A percentile compares a stretch with the other conserved stretches of the same genome.
phyloP scores from a whole-genome alignment of 1,284 basidiomycete genomes.

The Rhizoctonia solani region DNA sequence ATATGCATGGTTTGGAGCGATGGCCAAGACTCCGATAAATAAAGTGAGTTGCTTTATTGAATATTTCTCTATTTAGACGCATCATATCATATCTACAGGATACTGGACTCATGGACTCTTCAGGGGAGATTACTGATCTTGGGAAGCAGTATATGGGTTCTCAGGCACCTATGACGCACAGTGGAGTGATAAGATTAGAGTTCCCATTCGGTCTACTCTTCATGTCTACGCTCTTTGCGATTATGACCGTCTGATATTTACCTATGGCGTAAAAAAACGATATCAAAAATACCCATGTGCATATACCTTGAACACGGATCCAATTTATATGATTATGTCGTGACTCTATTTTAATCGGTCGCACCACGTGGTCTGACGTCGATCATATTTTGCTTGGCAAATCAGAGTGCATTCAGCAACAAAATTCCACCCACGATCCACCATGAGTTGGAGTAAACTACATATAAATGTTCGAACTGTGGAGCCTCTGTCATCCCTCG shows the following conservation, averaged over 20 bases:
- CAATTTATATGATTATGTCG: not conserved
- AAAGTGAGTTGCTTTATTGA: conserved; percentile 11
- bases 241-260: not conserved
- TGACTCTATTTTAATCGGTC: too few species aligned
- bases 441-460: too few species aligned
- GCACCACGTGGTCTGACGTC: not conserved
- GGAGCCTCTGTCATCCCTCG: not conserved
- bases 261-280: not conserved
- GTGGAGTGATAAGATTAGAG: not conserved
- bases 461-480: too few species aligned
- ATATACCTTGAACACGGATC: not conserved
- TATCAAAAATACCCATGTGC: not conserved
- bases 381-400: not conserved
- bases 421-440: too few species aligned
- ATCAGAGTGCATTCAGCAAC: too few species aligned
- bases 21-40: conserved; percentile 26
- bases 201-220: not conserved
- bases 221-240: not conserved
- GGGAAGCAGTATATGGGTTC: conserved; percentile 33
- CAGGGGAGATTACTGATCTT: conserved; percentile 18
- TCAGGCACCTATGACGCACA: not conserved
- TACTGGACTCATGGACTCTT: conserved; percentile 23
- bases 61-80: not conserved
- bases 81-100: conserved; percentile 17
- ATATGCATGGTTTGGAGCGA: conserved; percentile 54